Base-by-base conservation (phyloP, 1,139 yeast genomes). In the Zygotorulaspora mrakii region DNA sequence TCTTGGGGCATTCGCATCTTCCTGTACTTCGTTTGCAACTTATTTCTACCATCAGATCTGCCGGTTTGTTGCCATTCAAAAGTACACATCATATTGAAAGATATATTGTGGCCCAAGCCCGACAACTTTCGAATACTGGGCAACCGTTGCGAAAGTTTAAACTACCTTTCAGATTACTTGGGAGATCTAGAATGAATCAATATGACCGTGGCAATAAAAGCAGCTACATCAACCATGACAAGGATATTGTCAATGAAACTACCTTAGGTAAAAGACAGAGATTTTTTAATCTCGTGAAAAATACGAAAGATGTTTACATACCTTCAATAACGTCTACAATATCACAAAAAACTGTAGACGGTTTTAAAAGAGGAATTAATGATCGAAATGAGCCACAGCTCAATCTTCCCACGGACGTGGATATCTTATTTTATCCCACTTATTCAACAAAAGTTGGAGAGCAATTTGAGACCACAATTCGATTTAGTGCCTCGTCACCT, bases 401-500 rank as follows among this genome's bases (percentile, higher is more conserved):
- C 13, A 38, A 37, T 16, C 24, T 50, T 10, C 50, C 59, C 5
- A 21, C 35, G n/a, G 57, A 55, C 41, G 54, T 73, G 49, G 64
- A 68, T 21, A 61, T 74, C 56, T 48, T 65, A 3, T 56, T 73
- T 5, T 83, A 79, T 51, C 89, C 89, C 2, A 74, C 86, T 4
- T 85, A 82, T 58, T 73, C 87, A 0, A 65, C 82, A 14, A 45
- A 59, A 13, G 57, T 50, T 12, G 64, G 62, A 7, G 61, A 58
- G 5, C 55, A 53, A 16, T 79, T 66, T 55, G 69, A 72, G 35
- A 79, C 88, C 1, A 78, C 79, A 37, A 76, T 87, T 2, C 73
- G 84, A 34, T 95, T 96, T 3, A 76, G 83, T 74, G 70, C 86
- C 7, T 77, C 72, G 43, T 70, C 85, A 31, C 88, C 88, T 0